phyloP scores from a whole-genome alignment of 768 basidiomycete species.

The Mycena sanguinolenta region DNA sequence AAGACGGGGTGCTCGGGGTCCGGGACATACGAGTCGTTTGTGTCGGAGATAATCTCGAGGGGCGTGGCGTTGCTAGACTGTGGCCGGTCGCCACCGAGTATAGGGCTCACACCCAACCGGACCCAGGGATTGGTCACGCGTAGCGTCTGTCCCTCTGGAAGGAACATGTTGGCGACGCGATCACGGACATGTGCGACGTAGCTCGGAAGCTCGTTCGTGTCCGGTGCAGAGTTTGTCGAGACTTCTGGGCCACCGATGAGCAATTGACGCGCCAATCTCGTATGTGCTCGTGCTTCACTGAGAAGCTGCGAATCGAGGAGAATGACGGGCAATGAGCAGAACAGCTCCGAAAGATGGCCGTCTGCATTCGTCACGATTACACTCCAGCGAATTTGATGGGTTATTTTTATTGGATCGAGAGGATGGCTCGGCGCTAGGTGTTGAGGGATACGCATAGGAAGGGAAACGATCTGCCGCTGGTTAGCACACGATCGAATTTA shows the following conservation, averaged over 20 bases:
- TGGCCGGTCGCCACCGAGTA: constrained; percentile 26
- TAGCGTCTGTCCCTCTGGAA: constrained; percentile 71
- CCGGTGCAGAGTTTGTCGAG: constrained; percentile 54
- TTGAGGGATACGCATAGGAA: constrained; percentile 72
- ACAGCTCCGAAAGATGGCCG: constrained; percentile 92
- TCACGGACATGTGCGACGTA: constrained; percentile 93
- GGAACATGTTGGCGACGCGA: constrained; percentile 84
- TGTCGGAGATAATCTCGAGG: constrained; percentile 52
- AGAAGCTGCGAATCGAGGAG: constrained; percentile 82
- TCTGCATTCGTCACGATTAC: constrained; percentile 87
- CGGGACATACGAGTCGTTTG: constrained; percentile 60
- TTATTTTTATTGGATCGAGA: constrained; percentile 82
- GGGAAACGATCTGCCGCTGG: constrained; percentile 57
- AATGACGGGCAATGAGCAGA: constrained; percentile 91
- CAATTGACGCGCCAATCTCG: constrained; percentile 81
- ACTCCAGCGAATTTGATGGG: constrained; percentile 84
- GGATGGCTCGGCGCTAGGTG: constrained; percentile 78
- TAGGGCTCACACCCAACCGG: constrained; percentile 56
- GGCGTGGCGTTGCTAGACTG: constrained; percentile 52
- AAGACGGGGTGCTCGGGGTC: constrained; percentile 59
- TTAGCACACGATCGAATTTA: not conserved
- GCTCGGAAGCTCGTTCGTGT: constrained; percentile 85
- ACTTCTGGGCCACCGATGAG: constrained; percentile 58
- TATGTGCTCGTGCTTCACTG: constrained; percentile 79
- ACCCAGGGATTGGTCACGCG: constrained; percentile 80